Evolutionary conservation across 176 grass and related monocot species (phyloP), one percentile per base, ranked within the genome.

Genomic region (Chrysopogon serrulatus): DNA sequence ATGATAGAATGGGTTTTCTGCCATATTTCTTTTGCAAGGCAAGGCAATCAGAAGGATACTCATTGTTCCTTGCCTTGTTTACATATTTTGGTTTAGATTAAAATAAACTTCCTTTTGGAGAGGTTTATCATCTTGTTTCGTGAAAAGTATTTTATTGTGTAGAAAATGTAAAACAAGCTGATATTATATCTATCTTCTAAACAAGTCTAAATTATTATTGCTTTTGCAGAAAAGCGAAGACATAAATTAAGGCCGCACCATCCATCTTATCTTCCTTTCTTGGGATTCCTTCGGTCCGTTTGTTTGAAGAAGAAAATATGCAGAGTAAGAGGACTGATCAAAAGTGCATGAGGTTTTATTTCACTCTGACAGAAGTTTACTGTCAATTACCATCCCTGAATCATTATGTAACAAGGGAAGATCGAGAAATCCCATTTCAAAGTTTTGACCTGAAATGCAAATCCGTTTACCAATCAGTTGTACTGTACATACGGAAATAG

Each of bases 211-310:
- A 51, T 15, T n/a, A 33, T 78, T 84, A 19, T 72, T 68, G 5
- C 30, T 79, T 79, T 90, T 92, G 62, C 86, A 98, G 95, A 83
- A 71, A 92, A 89, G 41, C 70, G 37, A 76, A 98, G 81, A 76
- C 47, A 73, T 24, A 92, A 78, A 85, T 36, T 53, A 73, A 60
- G 59, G 41, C 65, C 16, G 16, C 30, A 49, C 33, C 26, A 21
- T 87, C 74, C 64, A 12, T 39, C 81, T 74, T 86, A 87, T 92
- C 27, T 88, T 68, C 81, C 90, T 84, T 91, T 98, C 67, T 73
- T 91, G 74, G 86, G 88, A n/a, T 82, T 90, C 26, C 74, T 93
- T 71, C 94, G 89, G 79, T 85, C 86, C 68, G 76, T 88, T 71
- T 45, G 73, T 72, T 91, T 91, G 51, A 91, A 77, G 90, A 92